These are phyloP conservation scores for Selaginella tamariscina DNA, from an alignment of 75 land plant species.

Conservation along the genomic window DNA sequence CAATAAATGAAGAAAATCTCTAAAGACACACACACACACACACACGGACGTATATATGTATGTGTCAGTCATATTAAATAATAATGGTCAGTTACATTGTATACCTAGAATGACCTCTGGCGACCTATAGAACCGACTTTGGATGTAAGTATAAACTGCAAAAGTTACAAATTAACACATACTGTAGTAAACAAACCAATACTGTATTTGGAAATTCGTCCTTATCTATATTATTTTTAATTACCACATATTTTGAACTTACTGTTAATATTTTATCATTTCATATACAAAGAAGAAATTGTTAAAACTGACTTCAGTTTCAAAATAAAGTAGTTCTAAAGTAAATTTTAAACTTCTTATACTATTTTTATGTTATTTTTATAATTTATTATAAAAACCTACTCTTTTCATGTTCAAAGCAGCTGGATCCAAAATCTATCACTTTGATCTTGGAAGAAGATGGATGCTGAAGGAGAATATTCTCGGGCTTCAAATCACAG, in stretches of 20 bases:
- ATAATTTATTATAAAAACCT: not conserved
- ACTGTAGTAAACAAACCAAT: not conserved
- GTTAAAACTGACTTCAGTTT: too few relatives aligned
- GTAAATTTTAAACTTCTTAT: not conserved
- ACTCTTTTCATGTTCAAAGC: conserved; percentile 36
- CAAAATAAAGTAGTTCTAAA: not conserved
- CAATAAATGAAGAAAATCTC: too few relatives aligned
- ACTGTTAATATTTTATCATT: too few relatives aligned
- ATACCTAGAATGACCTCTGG: conserved; percentile 34
- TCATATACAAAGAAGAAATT: too few relatives aligned
- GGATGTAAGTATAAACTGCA: conserved; percentile 36
- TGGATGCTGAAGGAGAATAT: conserved; percentile 29
- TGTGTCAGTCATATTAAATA: not conserved
- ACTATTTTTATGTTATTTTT: not conserved
- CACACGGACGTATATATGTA: too few relatives aligned
- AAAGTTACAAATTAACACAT: too few relatives aligned
- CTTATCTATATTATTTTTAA: too few relatives aligned
- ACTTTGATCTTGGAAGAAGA: conserved; percentile 32
- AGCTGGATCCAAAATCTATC: conserved; percentile 34
- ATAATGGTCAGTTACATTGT: not conserved
- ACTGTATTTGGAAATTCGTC: too few relatives aligned
- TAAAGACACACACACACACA: too few relatives aligned
- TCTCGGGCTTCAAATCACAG: conserved; percentile 38
- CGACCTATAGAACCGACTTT: conserved; percentile 33
- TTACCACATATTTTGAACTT: too few relatives aligned